Evolutionary conservation across 192 early-diverging fungal species (phyloP).

Genomic region (Coemansia sp.): DNA sequence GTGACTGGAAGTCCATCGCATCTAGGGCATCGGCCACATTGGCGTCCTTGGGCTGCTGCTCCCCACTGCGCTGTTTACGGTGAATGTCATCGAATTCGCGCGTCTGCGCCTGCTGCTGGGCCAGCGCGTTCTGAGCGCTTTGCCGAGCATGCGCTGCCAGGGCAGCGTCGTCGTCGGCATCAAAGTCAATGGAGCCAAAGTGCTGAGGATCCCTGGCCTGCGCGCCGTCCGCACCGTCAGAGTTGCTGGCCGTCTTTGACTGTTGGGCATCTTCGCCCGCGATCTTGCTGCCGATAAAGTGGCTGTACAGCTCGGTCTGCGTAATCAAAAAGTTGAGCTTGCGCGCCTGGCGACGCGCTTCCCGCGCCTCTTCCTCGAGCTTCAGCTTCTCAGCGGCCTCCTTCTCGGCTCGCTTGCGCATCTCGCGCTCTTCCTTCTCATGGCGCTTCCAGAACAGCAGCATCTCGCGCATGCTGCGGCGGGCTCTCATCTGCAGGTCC

Average conservation of each 20-base stretch:
- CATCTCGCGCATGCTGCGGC: slow-evolving; percentile 74
- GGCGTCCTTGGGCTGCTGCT: slow-evolving; percentile 19
- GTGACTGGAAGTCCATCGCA: slow-evolving; percentile 84
- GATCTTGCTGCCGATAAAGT: slow-evolving; percentile 86
- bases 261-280: slow-evolving; percentile 29
- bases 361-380: slow-evolving; percentile 79
- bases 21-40: slow-evolving; percentile 60
- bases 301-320: slow-evolving; percentile 89
- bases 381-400: slow-evolving; percentile 76
- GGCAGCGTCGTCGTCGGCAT: slow-evolving; percentile 68
- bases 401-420: slow-evolving; percentile 82
- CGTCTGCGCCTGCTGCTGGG: slow-evolving; percentile 63
- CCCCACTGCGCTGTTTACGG: slow-evolving; percentile 1
- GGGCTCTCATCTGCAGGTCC: slow-evolving; percentile 62
- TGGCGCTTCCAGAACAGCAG: slow-evolving; percentile 88
- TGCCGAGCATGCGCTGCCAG: slow-evolving; percentile 66
- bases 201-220: slow-evolving; percentile 6
- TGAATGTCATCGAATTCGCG: slow-evolving; percentile 61
- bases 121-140: slow-evolving; percentile 75
- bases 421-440: slow-evolving; percentile 85
- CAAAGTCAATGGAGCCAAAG: slow-evolving; percentile 73
- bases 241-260: not conserved
- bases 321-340: slow-evolving; percentile 92
- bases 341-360: slow-evolving; percentile 75
- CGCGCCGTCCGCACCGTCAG: slow-evolving; percentile 2